Evolutionary conservation across 2,329 filamentous ascomycete genomes (phyloP).

Genomic region (Hyphodiscus sp.): DNA sequence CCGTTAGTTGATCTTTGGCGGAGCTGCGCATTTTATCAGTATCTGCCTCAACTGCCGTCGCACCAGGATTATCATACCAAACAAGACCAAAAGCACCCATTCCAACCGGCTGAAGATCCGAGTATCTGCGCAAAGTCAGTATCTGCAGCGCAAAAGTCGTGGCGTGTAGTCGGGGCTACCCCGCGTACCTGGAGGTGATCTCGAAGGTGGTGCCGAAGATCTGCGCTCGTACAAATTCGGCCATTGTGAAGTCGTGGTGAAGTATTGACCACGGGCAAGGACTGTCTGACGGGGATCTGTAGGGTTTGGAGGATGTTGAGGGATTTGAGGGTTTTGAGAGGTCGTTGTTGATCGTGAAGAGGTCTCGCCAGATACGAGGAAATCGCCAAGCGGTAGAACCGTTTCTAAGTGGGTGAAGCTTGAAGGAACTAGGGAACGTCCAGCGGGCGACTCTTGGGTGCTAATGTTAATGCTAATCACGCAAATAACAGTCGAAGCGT

Average conservation of each 20-base stretch:
- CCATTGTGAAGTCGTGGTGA: slow-evolving; percentile 57
- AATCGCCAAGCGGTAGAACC: neutral
- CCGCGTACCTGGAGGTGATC: slow-evolving; percentile 86
- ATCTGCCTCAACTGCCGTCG: neutral
- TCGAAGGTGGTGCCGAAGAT: slow-evolving; percentile 99
- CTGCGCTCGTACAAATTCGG: slow-evolving; percentile 97
- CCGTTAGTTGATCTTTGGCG: slow-evolving; percentile 94
- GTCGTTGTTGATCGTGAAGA: neutral
- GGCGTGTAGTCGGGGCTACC: slow-evolving; percentile 11
- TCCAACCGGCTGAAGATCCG: slow-evolving; percentile 94
- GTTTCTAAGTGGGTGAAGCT: neutral
- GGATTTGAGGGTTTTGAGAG: neutral
- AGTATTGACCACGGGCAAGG: neutral
- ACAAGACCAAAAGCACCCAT: slow-evolving; percentile 99
- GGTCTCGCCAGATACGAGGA: neutral
- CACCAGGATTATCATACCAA: slow-evolving; percentile 57
- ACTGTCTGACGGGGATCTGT: neutral
- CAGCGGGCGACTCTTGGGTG: neutral
- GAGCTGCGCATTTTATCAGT: slow-evolving; percentile 54
- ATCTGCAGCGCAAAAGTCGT: slow-evolving; percentile 9
- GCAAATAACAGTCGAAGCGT: too few relatives aligned
- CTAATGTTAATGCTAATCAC: neutral
- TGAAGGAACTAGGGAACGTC: neutral
- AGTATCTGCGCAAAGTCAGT: slow-evolving; percentile 59
- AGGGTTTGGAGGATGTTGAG: neutral